Evolutionary conservation across 129 eudicot genomes (phyloP).

Genomic region (Chrysanthemum lavandulifolium): DNA sequence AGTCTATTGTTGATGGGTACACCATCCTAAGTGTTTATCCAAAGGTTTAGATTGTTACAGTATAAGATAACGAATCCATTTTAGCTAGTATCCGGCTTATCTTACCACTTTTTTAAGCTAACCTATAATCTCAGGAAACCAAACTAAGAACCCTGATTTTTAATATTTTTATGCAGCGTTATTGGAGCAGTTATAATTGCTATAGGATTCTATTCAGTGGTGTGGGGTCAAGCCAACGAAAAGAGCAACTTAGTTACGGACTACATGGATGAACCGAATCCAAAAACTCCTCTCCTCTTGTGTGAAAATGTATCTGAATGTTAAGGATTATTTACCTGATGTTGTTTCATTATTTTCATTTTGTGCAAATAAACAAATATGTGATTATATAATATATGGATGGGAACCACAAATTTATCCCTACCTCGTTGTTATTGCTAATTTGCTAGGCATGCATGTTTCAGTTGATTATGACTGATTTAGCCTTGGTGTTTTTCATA

Average conservation of each 20-base stretch:
- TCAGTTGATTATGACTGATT: not conserved
- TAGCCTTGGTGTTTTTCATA: not conserved
- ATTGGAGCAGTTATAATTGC: slow-evolving; percentile 53
- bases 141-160: slow-evolving; percentile 8
- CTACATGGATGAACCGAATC: not conserved
- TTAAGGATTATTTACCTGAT: not conserved
- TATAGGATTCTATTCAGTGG: slow-evolving; percentile 59
- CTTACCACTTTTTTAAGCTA: not conserved
- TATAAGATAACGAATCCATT: not conserved
- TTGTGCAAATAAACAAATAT: too few species aligned
- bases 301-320: slow-evolving; percentile 2
- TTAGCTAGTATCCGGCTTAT: not conserved
- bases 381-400: too few species aligned
- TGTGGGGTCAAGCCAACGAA: slow-evolving; percentile 43
- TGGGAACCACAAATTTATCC: too few species aligned
- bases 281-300: not conserved
- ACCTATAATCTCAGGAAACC: not conserved
- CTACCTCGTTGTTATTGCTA: not conserved
- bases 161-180: slow-evolving; percentile 38
- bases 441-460: too few species aligned
- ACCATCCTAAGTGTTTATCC: too few species aligned
- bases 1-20: too few species aligned
- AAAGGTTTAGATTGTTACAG: not conserved
- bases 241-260: not conserved
- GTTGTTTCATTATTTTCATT: not conserved